Percentiles rank a stretch among this genome's conserved stretches.
These are phyloP conservation scores for Mycena maculata DNA, from an alignment of 768 basidiomycete genomes.

Conservation along the genomic window DNA sequence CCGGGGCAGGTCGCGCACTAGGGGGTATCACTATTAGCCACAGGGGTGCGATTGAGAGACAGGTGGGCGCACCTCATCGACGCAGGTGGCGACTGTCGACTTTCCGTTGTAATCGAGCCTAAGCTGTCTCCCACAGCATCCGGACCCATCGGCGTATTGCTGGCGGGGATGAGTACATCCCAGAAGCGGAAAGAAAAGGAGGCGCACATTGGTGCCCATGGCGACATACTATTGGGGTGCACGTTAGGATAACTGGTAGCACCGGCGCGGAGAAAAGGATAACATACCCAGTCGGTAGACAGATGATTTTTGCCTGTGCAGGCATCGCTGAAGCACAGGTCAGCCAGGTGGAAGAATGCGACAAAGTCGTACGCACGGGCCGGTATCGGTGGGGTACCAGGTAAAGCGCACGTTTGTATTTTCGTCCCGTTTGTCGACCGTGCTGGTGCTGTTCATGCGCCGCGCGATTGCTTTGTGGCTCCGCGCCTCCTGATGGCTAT, in stretches of 20 bases:
- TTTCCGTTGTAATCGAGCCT: constrained; percentile 28
- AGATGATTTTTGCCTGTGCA: constrained; percentile 28
- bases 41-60: neutral
- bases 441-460: neutral
- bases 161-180: neutral
- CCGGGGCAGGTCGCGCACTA: constrained; percentile 27
- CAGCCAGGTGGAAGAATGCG: neutral
- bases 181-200: neutral
- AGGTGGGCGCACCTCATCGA: constrained; percentile 24
- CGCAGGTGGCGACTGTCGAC: constrained; percentile 25
- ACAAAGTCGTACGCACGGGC: neutral
- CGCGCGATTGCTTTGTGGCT: neutral
- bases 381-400: constrained; percentile 11
- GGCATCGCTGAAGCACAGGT: constrained; percentile 17
- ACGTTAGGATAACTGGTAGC: neutral
- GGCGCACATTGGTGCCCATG: constrained; percentile 24
- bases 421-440: neutral
- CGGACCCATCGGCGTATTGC: constrained; percentile 27
- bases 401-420: neutral
- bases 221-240: constrained; percentile 26
- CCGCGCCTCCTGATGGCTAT: neutral
- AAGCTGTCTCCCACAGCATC: constrained; percentile 23
- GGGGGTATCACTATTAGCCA: neutral
- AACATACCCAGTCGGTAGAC: constrained; percentile 27
- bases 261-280: neutral